A percentile compares a stretch with the other conserved stretches of the same genome.
Conservation (phyloP, 1,284 basidiomycete genomes). For the Trichosporon sp. region DNA sequence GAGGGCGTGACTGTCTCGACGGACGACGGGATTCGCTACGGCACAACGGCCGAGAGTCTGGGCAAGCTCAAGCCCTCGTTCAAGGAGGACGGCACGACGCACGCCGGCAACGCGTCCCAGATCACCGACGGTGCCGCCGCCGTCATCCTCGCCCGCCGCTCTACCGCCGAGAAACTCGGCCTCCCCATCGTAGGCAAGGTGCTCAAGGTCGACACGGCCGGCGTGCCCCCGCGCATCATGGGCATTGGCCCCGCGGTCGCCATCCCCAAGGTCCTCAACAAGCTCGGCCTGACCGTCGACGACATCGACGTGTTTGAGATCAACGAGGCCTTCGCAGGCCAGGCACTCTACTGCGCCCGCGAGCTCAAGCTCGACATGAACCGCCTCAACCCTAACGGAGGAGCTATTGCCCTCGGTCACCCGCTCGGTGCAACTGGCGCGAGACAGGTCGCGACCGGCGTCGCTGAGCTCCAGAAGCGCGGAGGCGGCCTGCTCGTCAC, state of each 20-base stretch:
- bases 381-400: constrained; percentile 81
- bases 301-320: constrained; percentile 82
- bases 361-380: constrained; percentile 65
- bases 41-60: constrained; percentile 75
- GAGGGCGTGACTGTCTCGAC: constrained; percentile 57
- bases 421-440: constrained; percentile 63
- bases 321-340: constrained; percentile 83
- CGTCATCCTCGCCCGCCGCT: constrained; percentile 75
- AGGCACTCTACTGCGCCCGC: constrained; percentile 70
- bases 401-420: constrained; percentile 57
- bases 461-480: constrained; percentile 68
- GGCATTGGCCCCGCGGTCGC: constrained; percentile 83
- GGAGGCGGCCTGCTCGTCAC: constrained; percentile 76
- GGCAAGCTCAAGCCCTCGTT: constrained; percentile 84
- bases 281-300: constrained; percentile 59
- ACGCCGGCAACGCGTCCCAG: constrained; percentile 66
- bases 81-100: constrained; percentile 59
- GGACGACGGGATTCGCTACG: constrained; percentile 82
- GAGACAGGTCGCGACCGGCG: constrained; percentile 74
- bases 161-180: constrained; percentile 72
- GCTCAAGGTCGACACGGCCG: constrained; percentile 66
- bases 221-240: constrained; percentile 76
- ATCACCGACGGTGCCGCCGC: constrained; percentile 94
- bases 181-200: constrained; percentile 87
- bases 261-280: constrained; percentile 65